Conservation (phyloP, 1,284 basidiomycete species). For the Naganishia cerealis region DNA sequence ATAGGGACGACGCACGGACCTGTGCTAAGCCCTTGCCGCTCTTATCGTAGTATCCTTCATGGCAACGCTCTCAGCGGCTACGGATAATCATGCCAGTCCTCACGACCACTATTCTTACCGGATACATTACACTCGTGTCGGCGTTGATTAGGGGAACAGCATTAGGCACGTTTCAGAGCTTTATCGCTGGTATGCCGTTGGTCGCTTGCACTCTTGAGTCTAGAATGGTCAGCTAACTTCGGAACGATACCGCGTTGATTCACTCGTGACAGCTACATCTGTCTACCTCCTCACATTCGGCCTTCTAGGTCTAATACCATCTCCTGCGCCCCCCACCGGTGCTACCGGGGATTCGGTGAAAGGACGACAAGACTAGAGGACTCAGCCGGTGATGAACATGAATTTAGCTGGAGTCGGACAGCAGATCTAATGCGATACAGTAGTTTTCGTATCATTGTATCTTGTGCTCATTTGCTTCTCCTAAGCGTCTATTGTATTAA, state of each 20-base stretch:
- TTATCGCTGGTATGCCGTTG: constrained; percentile 38
- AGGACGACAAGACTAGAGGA: constrained; percentile 15
- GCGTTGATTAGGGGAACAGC: constrained; percentile 43
- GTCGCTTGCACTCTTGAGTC: constrained; percentile 12
- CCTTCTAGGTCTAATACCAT: constrained; percentile 15
- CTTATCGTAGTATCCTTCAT: constrained; percentile 47
- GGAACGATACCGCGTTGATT: not conserved
- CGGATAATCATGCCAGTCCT: constrained; percentile 50
- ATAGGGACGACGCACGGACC: not conserved
- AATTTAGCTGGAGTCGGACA: too few relatives aligned
- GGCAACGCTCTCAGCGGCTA: constrained; percentile 51
- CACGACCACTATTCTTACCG: constrained; percentile 47
- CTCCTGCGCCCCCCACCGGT: constrained; percentile 24
- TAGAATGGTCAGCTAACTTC: too few relatives aligned
- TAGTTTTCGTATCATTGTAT: too few relatives aligned
- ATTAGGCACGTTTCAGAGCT: constrained; percentile 8
- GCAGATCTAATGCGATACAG: too few relatives aligned
- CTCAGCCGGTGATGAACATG: too few relatives aligned
- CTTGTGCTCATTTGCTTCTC: too few relatives aligned
- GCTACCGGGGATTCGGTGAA: constrained; percentile 41
- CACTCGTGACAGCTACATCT: constrained; percentile 8
- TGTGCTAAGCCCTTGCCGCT: not conserved
- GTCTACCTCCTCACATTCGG: constrained; percentile 26
- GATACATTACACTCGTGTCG: constrained; percentile 48
- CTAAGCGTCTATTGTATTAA: too few relatives aligned